Evolutionary conservation across 106 monocot species (phyloP).

Genomic region (Hemerocallis citrina): DNA sequence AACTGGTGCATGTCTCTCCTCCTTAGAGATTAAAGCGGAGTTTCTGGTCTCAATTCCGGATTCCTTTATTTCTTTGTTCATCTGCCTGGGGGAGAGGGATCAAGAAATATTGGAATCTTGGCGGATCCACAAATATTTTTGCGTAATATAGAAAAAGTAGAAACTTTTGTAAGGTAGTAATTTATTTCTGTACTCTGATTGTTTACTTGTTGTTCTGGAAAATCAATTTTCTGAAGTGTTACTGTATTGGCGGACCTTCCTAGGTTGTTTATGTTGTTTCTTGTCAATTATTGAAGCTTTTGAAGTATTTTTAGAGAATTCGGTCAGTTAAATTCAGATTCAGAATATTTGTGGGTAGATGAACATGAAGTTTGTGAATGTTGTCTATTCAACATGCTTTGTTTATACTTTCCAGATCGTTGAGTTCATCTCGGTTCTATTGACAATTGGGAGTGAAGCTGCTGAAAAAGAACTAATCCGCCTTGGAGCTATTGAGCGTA

Average conservation of each 20-base stretch:
- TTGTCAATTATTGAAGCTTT: background rate
- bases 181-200: too few species aligned
- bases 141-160: too few species aligned
- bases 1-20: background rate
- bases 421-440: conserved; percentile 93
- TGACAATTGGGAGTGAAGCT: conserved; percentile 69
- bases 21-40: too few species aligned
- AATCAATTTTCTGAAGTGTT: too few species aligned
- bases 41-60: too few species aligned
- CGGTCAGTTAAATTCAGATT: background rate
- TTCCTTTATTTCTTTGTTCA: too few species aligned
- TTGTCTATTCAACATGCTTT: background rate
- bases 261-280: background rate
- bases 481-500: conserved; percentile 52
- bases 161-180: too few species aligned
- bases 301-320: background rate
- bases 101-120: too few species aligned
- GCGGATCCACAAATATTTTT: too few species aligned
- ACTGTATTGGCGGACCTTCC: background rate
- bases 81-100: too few species aligned
- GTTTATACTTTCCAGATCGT: conserved; percentile 60
- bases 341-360: background rate
- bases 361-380: background rate
- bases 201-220: too few species aligned
- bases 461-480: conserved; percentile 65